Base-by-base conservation (phyloP, 306 rosid species). In the Chamaecrista fasciculata region DNA sequence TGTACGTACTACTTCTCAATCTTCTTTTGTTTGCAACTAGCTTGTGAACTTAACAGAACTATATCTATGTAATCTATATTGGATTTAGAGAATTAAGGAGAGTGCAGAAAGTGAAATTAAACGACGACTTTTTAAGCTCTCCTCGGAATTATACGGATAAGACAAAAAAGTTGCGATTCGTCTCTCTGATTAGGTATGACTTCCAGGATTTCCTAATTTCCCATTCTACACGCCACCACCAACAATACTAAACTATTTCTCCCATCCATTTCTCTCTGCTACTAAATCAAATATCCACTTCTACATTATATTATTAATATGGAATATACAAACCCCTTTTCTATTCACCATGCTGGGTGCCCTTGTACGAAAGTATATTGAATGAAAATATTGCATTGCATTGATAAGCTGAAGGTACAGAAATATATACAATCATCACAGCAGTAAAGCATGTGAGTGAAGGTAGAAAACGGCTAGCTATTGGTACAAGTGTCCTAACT, bases 301-400 rank as follows among this genome's bases (percentile, higher is more conserved):
- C 53, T 6, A 47, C 40, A 46, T 69, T 81, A 66, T 58, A 81
- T 69, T 69, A 74, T 21, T 18, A 66, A 29, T 46, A 29, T 71
- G 62, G 70, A 78, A 56, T 53, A 31, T 37, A 5, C 14, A 15
- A 31, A 47, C 16, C 25, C 20, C 23, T 5, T 61, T 46, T 61
- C 24, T 20, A 9, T 19, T 43, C 3, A 12, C 24, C 58, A 40
- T 25, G 50, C 50, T 25, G 50, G 33, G 3, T 24, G n/a, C n/a
- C n/a, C n/a, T n/a, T n/a, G n/a, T n/a, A n/a, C n/a, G n/a, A n/a
- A n/a, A n/a, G n/a, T n/a, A n/a, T n/a, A n/a, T n/a, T n/a, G n/a
- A n/a, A n/a, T n/a, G n/a, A n/a, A n/a, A n/a, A n/a, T n/a, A n/a
- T n/a, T n/a, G n/a, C n/a, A n/a, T n/a, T n/a, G n/a, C n/a, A n/a